Base-by-base conservation (phyloP, 2,329 filamentous ascomycete species). In the Botryosphaeria dothidea region DNA sequence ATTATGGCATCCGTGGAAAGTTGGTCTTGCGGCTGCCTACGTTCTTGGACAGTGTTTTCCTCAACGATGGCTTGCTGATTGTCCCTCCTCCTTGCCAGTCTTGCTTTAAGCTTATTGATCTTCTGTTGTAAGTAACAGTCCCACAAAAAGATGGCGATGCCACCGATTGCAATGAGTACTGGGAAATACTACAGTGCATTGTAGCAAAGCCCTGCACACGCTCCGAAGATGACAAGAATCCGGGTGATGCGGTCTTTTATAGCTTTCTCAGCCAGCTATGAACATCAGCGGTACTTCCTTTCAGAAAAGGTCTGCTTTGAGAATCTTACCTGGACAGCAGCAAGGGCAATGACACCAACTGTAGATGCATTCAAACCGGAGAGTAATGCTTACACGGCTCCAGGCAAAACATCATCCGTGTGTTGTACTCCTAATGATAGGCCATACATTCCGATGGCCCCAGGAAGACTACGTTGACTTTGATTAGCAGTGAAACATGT, bases 341-440 rank as follows among this genome's bases (percentile, higher is more conserved):
- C 89, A 0, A 92, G 78, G 0, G 89, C 87, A 64, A 92, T 87
- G 29, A 92, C 85, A 0, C 90, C 90, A 0, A 92, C 90, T 0
- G 88, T 91, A 0, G 89, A 85, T 0, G 89, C 85, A 70, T 92
- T 92, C 4, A 93, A 80, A 0, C 90, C 90, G 0, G 88, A 91
- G 0, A 93, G 80, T 68, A 41, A 41, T 15, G 38, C 38, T 13
- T 41, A 41, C 17, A 41, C 38, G 17, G 15, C 38, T 15, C 17
- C 38, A 5, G 38, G 38, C 6, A 41, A 17, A 13, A 41, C 2
- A 3, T 11, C 15, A 15, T 17, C 38, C 38, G 17, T 41, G 8
- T n/a, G 9, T 13, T 41, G 38, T 4, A 41, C 38, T 41, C 38
- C 38, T 13, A 41, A 41, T 4, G 38, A 41, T 41, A 41, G 17